phyloP scores from a whole-genome alignment of 768 basidiomycete species.

The Cubamyces sp. region DNA sequence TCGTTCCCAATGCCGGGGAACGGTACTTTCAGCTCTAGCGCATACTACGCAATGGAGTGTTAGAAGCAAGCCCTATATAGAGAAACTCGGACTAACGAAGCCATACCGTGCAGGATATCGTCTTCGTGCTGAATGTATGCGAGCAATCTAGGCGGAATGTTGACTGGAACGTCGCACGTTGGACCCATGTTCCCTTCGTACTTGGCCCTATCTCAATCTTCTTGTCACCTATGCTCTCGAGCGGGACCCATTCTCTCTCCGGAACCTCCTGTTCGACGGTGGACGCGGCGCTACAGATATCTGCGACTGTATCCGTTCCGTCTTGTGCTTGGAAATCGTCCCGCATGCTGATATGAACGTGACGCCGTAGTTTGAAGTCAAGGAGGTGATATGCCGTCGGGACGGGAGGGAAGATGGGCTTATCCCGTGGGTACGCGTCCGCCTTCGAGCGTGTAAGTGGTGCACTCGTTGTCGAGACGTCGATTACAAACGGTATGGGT shows the following conservation, averaged over 20 bases:
- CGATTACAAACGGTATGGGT: slow-evolving; percentile 22
- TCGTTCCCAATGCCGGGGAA: slow-evolving; percentile 24
- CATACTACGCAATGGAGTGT: slow-evolving; percentile 1
- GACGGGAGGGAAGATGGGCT: slow-evolving; percentile 15
- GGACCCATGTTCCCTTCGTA: slow-evolving; percentile 23
- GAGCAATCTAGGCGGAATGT: slow-evolving; percentile 15
- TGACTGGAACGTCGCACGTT: slow-evolving; percentile 17
- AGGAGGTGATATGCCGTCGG: slow-evolving; percentile 8
- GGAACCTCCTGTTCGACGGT: not conserved
- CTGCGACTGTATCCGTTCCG: too few relatives aligned
- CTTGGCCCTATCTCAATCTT: too few relatives aligned
- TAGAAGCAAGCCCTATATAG: too few relatives aligned
- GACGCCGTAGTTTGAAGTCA: slow-evolving; percentile 19
- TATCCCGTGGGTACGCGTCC: not conserved
- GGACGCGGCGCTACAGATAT: too few relatives aligned
- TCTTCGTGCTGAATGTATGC: slow-evolving; percentile 17
- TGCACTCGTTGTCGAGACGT: slow-evolving; percentile 13
- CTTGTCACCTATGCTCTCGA: not conserved
- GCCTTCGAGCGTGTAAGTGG: slow-evolving; percentile 7
- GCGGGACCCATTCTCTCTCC: slow-evolving; percentile 1
- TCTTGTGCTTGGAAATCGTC: not conserved
- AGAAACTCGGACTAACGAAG: too few relatives aligned
- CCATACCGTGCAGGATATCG: slow-evolving; percentile 11
- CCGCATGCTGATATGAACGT: slow-evolving; percentile 5
- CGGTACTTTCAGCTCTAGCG: slow-evolving; percentile 12